Evolutionary conservation across 2,329 filamentous ascomycete genomes (phyloP).

Genomic region (Chalaropsis thielavioides): DNA sequence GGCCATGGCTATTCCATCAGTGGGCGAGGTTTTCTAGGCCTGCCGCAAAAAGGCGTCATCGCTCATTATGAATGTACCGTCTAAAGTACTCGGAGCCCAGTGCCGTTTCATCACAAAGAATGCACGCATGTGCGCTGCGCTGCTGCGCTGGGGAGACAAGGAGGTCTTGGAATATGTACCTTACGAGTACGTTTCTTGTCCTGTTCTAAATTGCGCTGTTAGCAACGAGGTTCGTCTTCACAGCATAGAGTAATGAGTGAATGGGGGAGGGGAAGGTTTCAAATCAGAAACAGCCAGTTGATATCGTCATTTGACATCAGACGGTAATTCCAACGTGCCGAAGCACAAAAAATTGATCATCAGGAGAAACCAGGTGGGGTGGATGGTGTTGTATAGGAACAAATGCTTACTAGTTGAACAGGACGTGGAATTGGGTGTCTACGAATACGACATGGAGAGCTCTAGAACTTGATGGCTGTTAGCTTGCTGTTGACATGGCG

Average conservation of each 20-base stretch:
- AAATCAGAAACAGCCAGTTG: conserved; percentile 73
- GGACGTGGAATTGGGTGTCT: conserved; percentile 9
- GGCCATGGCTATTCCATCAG: conserved; percentile 42
- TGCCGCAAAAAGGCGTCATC: conserved; percentile 84
- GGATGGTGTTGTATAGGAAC: conserved; percentile 3
- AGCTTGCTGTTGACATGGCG: not conserved
- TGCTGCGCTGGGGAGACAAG: conserved; percentile 15
- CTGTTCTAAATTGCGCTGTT: conserved; percentile 22
- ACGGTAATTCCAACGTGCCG: conserved; percentile 87
- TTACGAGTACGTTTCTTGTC: conserved; percentile 7
- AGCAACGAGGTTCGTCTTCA: conserved; percentile 22
- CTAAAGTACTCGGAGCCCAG: conserved; percentile 73
- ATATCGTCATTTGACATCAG: conserved; percentile 67
- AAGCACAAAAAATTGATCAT: conserved; percentile 48
- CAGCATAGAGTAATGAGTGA: not conserved
- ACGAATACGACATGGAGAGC: conserved; percentile 2
- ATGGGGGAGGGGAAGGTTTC: conserved; percentile 9
- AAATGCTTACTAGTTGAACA: conserved; percentile 14
- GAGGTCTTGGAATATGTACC: conserved; percentile 14
- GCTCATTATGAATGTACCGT: conserved; percentile 44
- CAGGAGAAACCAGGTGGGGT: conserved; percentile 23
- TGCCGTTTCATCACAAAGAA: conserved; percentile 71
- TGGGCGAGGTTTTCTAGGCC: conserved; percentile 99
- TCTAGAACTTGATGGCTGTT: conserved; percentile 10
- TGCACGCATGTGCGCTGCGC: conserved; percentile 11